Evolutionary conservation across 2,329 filamentous ascomycete genomes (phyloP), one percentile per base, ranked within the genome.

Genomic region (Chalara sp.): DNA sequence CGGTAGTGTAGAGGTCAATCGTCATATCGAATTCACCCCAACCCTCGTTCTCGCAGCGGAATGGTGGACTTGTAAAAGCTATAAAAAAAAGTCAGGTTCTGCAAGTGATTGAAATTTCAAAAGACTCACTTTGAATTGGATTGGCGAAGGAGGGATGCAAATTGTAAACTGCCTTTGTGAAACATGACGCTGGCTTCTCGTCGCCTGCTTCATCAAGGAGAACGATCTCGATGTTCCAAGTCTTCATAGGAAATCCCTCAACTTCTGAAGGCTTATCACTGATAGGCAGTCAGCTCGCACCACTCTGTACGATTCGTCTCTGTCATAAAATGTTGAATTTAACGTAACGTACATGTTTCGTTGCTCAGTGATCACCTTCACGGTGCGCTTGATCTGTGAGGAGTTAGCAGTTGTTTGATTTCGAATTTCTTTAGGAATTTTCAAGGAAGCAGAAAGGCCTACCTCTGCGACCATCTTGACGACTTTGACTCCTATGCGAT

Each of bases 1-100:
- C 89, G 32, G 86, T 83, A 42, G 86, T 87, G 65, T 84, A 86
- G 60, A 95, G 79, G 55, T 87, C 82, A 63, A 97, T 93, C 45
- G 76, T 78, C 83, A 99, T 92, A 67, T 97, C 93, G 68, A 99
- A 99, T 72, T 97, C 93, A 64, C 93, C 93, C 93, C 93, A 99
- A 60, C 93, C 93, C 71, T 96, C 88, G 70, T 99, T 95, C 57
- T 83, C 76, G 70, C 95, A 95, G 58, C 79, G 79, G 73, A 97
- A 99, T 0, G 93, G 93, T 0, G 90, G 81, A 58, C 87, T 84
- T 65, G 84, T 85, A 73, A 96, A 86, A 29, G 81, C 88, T 93
- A 44, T 6, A 28, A 29, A 51, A 45, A 49, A 48, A 12, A 46
- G 6, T 33, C 55, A 37, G 44, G 55, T 51, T 30, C 21, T 2